A percentile compares a stretch with the other conserved stretches of the same genome.
phyloP scores from a whole-genome alignment of 495 filamentous ascomycete species.

The Annulohypoxylon nitens region DNA sequence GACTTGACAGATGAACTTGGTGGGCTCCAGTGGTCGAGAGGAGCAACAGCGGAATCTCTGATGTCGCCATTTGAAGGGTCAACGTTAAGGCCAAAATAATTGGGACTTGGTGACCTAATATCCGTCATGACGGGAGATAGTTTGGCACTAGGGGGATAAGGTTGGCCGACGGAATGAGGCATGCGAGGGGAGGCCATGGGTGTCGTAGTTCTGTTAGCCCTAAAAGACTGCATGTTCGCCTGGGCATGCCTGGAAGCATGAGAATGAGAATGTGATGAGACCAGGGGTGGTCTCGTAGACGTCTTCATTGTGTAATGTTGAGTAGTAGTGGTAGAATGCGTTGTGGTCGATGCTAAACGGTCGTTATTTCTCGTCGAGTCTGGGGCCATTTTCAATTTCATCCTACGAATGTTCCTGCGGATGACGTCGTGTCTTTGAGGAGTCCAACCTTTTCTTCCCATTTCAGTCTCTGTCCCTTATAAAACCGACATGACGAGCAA shows the following conservation, averaged over 20 bases:
- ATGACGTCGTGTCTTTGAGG: constrained; percentile 49
- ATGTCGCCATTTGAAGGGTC: constrained; percentile 68
- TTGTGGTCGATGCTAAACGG: constrained; percentile 41
- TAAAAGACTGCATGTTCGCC: constrained; percentile 57
- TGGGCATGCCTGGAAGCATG: constrained; percentile 55
- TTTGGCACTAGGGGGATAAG: constrained; percentile 52
- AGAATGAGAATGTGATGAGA: constrained; percentile 52
- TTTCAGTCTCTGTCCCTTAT: constrained; percentile 40
- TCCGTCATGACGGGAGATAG: constrained; percentile 54
- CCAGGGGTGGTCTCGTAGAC: constrained; percentile 56
- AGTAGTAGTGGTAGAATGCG: constrained; percentile 16
- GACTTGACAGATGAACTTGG: constrained; percentile 76
- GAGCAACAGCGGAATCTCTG: constrained; percentile 69
- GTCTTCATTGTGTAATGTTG: constrained; percentile 64
- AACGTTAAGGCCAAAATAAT: constrained; percentile 83
- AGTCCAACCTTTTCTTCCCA: constrained; percentile 43
- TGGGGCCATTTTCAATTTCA: constrained; percentile 47
- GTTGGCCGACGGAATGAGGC: constrained; percentile 61
- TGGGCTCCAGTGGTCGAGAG: constrained; percentile 79
- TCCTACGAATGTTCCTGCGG: constrained; percentile 43
- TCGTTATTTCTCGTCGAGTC: constrained; percentile 52
- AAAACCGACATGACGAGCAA: constrained; percentile 40
- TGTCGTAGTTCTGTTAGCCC: constrained; percentile 55
- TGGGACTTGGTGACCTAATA: constrained; percentile 71
- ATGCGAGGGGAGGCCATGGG: constrained; percentile 59